A percentile compares a stretch with the other conserved stretches of the same genome.
Conservation (phyloP, 1,284 basidiomycete genomes). For the Coriolopsis trogii region DNA sequence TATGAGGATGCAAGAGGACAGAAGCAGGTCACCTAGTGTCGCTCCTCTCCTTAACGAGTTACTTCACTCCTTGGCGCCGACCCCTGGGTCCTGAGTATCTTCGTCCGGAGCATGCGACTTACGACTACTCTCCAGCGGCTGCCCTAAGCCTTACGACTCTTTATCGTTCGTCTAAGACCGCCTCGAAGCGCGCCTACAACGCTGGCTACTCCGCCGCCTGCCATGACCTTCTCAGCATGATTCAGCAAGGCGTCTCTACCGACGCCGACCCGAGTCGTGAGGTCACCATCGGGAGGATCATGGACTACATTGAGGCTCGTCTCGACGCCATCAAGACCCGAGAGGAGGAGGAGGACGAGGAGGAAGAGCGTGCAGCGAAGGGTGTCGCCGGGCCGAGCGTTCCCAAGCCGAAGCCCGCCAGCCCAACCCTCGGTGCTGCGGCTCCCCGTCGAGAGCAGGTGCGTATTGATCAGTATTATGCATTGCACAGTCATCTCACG, state of each 20-base stretch:
- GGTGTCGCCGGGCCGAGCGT: conserved; percentile 22
- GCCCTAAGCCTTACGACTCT: conserved; percentile 82
- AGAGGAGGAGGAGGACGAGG: conserved; percentile 80
- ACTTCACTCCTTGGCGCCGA: neutral
- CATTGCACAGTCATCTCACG: conserved; percentile 3
- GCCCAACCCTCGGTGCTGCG: conserved; percentile 10
- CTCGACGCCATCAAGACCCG: conserved; percentile 69
- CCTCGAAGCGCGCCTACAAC: conserved; percentile 76
- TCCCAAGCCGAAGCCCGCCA: conserved; percentile 18
- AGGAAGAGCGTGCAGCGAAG: conserved; percentile 50
- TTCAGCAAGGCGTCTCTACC: conserved; percentile 70
- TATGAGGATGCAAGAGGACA: too few species aligned
- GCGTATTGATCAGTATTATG: conserved; percentile 5
- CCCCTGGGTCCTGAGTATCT: neutral
- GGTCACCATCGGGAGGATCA: conserved; percentile 72
- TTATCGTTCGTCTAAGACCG: conserved; percentile 72
- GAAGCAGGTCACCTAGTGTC: too few species aligned
- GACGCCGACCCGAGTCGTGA: conserved; percentile 37
- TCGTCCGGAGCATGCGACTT: neutral
- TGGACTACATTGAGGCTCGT: conserved; percentile 71
- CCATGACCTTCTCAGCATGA: conserved; percentile 75
- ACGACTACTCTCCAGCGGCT: conserved; percentile 52
- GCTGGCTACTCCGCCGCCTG: conserved; percentile 77
- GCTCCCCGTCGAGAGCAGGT: conserved; percentile 12
- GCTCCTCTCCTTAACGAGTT: neutral